Conservation (phyloP, 805 yeast genomes). For the Helenozyma rhizophorensis region DNA sequence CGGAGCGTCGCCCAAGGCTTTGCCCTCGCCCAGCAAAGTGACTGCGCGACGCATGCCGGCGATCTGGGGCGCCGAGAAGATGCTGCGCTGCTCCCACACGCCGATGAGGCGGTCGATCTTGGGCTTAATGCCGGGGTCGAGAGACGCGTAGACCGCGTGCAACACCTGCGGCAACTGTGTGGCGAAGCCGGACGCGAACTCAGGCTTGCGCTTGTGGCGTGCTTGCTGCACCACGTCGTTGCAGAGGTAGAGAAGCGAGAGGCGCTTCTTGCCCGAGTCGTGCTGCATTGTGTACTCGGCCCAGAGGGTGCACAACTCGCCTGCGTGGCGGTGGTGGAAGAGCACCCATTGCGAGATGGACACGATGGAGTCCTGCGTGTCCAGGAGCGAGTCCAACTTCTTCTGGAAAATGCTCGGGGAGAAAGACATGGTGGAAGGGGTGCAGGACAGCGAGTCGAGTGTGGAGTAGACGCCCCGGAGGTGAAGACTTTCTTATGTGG, state of each 20-base stretch:
- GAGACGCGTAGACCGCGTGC: constrained; percentile 21
- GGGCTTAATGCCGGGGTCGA: constrained; percentile 37
- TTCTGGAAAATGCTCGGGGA: constrained; percentile 45
- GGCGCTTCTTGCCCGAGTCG: constrained; percentile 38
- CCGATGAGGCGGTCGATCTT: constrained; percentile 48
- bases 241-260: constrained; percentile 63
- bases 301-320: constrained; percentile 53
- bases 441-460: too few relatives aligned
- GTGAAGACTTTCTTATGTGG: too few relatives aligned
- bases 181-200: constrained; percentile 56
- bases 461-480: too few relatives aligned
- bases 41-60: constrained; percentile 23
- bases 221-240: constrained; percentile 84
- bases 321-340: constrained; percentile 60
- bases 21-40: constrained; percentile 15
- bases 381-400: constrained; percentile 46
- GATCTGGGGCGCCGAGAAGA: constrained; percentile 34
- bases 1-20: constrained; percentile 1
- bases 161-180: constrained; percentile 43
- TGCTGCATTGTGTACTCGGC: constrained; percentile 29
- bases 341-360: constrained; percentile 71
- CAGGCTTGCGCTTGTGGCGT: constrained; percentile 54
- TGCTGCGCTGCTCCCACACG: constrained; percentile 55
- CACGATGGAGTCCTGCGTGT: constrained; percentile 69
- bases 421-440: constrained; percentile 55